Conservation (phyloP, 331 rosid genomes). For the Telfairia occidentalis region DNA sequence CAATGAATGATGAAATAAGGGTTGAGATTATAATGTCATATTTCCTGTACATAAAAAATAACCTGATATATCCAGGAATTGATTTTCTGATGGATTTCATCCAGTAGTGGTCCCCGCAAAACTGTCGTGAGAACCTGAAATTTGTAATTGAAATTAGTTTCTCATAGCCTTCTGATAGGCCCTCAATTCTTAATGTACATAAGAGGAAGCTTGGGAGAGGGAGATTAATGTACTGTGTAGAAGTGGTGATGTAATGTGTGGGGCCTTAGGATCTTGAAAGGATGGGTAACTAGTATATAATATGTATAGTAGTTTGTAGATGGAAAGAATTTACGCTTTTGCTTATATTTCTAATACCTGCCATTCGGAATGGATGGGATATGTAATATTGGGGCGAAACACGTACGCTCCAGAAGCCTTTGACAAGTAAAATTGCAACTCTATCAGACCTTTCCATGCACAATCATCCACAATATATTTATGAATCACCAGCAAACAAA, state of each 20-base stretch:
- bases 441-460: background rate
- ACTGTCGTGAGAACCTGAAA: slow-evolving; percentile 27
- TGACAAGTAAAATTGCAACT: background rate
- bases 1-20: background rate
- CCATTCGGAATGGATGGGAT: slow-evolving; percentile 20
- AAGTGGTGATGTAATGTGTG: background rate
- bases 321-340: background rate
- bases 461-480: background rate
- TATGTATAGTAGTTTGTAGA: background rate
- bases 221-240: background rate
- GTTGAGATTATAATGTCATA: background rate
- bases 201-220: background rate
- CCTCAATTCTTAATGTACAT: background rate
- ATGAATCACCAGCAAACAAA: background rate
- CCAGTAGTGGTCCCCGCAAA: slow-evolving; percentile 27
- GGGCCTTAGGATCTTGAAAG: too few relatives aligned
- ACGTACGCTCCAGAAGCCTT: slow-evolving; percentile 46
- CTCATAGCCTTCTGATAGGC: background rate
- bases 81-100: slow-evolving; percentile 32
- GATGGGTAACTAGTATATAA: background rate
- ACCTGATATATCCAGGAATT: slow-evolving; percentile 39
- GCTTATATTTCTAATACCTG: slow-evolving; percentile 19
- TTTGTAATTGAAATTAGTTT: background rate
- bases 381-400: slow-evolving; percentile 31
- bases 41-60: background rate